These are phyloP conservation scores for Trichophyton rubrum DNA, from an alignment of 2,329 filamentous ascomycete species.

Conservation along the genomic window DNA sequence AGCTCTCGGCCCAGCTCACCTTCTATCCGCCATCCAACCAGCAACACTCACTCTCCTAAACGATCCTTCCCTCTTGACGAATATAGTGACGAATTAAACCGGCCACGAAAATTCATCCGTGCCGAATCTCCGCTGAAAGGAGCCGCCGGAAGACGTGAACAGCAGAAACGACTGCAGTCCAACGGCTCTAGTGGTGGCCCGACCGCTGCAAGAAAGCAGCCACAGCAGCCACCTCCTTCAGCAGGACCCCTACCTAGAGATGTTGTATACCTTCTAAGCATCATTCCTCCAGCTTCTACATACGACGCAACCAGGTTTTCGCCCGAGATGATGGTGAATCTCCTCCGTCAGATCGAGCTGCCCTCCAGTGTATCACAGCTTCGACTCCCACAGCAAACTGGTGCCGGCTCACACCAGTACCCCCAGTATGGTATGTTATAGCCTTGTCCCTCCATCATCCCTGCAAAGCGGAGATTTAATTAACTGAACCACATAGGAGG, in stretches of 20 bases:
- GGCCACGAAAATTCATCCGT: constrained; percentile 73
- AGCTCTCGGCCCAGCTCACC: constrained; percentile 26
- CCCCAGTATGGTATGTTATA: neutral
- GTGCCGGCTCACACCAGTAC: neutral
- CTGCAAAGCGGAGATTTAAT: neutral
- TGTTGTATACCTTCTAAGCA: constrained; percentile 50
- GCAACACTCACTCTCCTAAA: constrained; percentile 35
- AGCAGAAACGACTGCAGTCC: constrained; percentile 44
- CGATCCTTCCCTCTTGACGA: constrained; percentile 56
- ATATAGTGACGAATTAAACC: constrained; percentile 52
- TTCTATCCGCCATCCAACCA: constrained; percentile 21
- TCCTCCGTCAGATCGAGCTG: constrained; percentile 57
- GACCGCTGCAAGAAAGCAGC: constrained; percentile 6
- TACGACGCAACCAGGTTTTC: constrained; percentile 63
- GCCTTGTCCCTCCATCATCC: neutral
- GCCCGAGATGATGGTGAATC: constrained; percentile 55
- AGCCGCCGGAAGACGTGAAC: constrained; percentile 72
- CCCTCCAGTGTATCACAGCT: constrained; percentile 41
- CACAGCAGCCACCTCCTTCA: constrained; percentile 37
- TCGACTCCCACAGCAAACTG: constrained; percentile 10
- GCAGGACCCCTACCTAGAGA: constrained; percentile 58
- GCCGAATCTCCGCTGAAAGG: constrained; percentile 91
- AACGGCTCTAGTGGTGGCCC: constrained; percentile 17
- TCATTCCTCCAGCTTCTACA: constrained; percentile 59
- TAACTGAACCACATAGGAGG: neutral